Conservation (phyloP, 108 stramenopile species). For the Stephanodiscus triporus region DNA sequence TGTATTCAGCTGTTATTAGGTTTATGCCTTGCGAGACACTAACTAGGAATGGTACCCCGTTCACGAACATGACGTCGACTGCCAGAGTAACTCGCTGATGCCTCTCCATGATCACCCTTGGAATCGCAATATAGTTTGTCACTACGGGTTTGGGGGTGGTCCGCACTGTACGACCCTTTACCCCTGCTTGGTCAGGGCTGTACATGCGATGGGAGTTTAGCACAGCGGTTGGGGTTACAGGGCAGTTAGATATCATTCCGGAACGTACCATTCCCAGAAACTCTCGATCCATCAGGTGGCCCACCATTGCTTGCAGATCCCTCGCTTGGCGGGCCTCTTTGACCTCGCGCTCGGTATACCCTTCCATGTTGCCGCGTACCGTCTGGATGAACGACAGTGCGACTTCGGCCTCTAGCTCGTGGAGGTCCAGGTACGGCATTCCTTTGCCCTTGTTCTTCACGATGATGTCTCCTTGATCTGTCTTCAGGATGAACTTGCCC, state of each 20-base stretch:
- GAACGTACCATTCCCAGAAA: conserved; percentile 15
- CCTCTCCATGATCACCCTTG: conserved; percentile 11
- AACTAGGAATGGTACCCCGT: conserved; percentile 40
- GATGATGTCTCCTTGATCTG: too few species aligned
- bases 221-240: conserved; percentile 35
- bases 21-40: conserved; percentile 32
- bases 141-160: not conserved
- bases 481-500: too few species aligned
- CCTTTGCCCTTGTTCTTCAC: too few species aligned
- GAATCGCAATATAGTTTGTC: conserved; percentile 13
- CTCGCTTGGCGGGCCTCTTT: conserved; percentile 3
- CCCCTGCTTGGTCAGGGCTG: conserved; percentile 35
- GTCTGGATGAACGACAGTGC: too few species aligned
- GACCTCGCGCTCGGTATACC: conserved; percentile 7
- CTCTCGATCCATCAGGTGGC: not conserved
- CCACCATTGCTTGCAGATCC: conserved; percentile 8
- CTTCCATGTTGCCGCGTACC: not conserved
- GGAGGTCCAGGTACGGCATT: too few species aligned
- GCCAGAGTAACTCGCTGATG: conserved; percentile 35
- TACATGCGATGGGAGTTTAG: conserved; percentile 32
- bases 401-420: too few species aligned
- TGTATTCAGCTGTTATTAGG: conserved; percentile 10
- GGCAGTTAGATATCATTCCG: conserved; percentile 38
- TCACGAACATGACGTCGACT: conserved; percentile 50
- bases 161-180: conserved; percentile 33